phyloP scores from a whole-genome alignment of 495 filamentous ascomycete genomes.

The Penicillium canariense region DNA sequence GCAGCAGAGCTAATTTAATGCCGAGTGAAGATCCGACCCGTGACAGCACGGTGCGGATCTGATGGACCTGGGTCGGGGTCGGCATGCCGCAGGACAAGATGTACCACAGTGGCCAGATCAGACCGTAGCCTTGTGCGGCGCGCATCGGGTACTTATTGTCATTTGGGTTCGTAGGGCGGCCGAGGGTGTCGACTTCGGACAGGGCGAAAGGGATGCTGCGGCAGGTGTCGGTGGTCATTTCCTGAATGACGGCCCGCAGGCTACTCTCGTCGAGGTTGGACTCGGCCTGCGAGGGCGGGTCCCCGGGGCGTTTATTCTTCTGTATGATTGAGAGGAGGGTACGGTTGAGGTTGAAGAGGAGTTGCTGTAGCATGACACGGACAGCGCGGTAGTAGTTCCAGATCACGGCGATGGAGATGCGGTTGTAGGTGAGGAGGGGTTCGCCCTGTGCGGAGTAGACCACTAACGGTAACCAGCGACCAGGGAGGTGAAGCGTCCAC shows the following conservation, averaged over 20 bases:
- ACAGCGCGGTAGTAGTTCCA: slow-evolving; percentile 45
- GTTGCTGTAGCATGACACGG: slow-evolving; percentile 37
- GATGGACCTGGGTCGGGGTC: slow-evolving; percentile 28
- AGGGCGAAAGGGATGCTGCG: slow-evolving; percentile 41
- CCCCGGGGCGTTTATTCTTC: neutral
- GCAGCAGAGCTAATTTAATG: slow-evolving; percentile 38
- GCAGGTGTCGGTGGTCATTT: slow-evolving; percentile 41
- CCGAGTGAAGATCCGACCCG: slow-evolving; percentile 35
- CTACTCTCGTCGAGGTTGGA: slow-evolving; percentile 9
- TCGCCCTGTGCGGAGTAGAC: slow-evolving; percentile 36
- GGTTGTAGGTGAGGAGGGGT: slow-evolving; percentile 36
- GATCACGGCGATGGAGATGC: slow-evolving; percentile 28
- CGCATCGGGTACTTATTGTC: slow-evolving; percentile 23
- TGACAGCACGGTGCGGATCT: slow-evolving; percentile 29
- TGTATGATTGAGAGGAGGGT: slow-evolving; percentile 19
- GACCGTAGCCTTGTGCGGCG: slow-evolving; percentile 34
- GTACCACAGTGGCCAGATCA: slow-evolving; percentile 48
- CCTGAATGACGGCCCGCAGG: slow-evolving; percentile 26
- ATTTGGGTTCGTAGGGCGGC: slow-evolving; percentile 22
- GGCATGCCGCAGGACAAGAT: slow-evolving; percentile 37
- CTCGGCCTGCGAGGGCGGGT: neutral
- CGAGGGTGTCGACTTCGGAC: slow-evolving; percentile 38
- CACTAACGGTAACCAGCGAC: slow-evolving; percentile 39
- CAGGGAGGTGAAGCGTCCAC: slow-evolving; percentile 37
- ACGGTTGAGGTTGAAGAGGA: slow-evolving; percentile 29